Evolutionary conservation across 2,329 filamentous ascomycete genomes (phyloP).

Genomic region (Sarocladium brachiariae): DNA sequence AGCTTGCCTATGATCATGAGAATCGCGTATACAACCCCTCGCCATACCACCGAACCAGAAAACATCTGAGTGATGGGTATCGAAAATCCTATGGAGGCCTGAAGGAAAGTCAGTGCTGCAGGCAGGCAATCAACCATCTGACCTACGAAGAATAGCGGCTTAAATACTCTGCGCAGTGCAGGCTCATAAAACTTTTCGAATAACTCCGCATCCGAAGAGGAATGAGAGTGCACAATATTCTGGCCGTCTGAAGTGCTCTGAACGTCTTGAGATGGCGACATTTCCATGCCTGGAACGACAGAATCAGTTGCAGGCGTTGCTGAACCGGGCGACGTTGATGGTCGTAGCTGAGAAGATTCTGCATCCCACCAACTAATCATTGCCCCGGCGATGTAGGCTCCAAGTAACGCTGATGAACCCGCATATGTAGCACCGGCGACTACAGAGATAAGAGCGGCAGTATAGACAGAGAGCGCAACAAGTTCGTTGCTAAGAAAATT

Average conservation of each 20-base stretch:
- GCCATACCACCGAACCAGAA: constrained; percentile 56
- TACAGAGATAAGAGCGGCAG: constrained; percentile 39
- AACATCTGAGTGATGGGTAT: constrained; percentile 71
- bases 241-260: not conserved
- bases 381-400: constrained; percentile 53
- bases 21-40: constrained; percentile 62
- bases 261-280: not conserved
- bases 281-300: not conserved
- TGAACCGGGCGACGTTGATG: not conserved
- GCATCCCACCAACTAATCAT: constrained; percentile 52
- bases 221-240: not conserved
- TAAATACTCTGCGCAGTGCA: constrained; percentile 45
- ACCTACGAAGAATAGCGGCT: constrained; percentile 66
- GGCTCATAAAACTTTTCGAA: constrained; percentile 35
- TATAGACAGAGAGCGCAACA: constrained; percentile 38
- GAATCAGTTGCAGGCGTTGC: not conserved
- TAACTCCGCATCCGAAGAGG: constrained; percentile 13
- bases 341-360: constrained; percentile 20
- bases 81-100: constrained; percentile 65
- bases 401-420: constrained; percentile 49
- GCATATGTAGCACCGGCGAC: constrained; percentile 49
- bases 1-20: constrained; percentile 63
- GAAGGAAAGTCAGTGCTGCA: not conserved
- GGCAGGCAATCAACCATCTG: fast-evolving
- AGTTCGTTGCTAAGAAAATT: constrained; percentile 20